Percentiles rank a stretch among this genome's conserved stretches.
Conservation (phyloP, 352 stramenopile species). For the Phytophthora lateralis region DNA sequence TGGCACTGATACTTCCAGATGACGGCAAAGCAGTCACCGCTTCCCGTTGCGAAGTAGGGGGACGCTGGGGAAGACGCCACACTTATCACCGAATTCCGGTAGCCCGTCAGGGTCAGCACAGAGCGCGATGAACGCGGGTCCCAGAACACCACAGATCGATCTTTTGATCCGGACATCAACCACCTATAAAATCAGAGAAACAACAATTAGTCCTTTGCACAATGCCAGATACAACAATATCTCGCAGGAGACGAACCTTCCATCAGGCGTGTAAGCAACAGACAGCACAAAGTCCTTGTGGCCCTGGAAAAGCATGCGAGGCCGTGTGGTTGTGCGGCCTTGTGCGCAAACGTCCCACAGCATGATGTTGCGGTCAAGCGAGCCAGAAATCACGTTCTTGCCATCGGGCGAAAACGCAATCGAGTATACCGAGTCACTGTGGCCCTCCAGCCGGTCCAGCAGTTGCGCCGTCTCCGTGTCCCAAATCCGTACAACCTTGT, state of each 20-base stretch:
- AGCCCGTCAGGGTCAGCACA: constrained; percentile 82
- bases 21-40: constrained; percentile 83
- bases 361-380: constrained; percentile 88
- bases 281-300: constrained; percentile 90
- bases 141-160: constrained; percentile 89
- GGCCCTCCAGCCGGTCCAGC: constrained; percentile 80
- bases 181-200: constrained; percentile 44
- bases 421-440: constrained; percentile 89
- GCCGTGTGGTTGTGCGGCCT: constrained; percentile 77
- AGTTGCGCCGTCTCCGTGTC: constrained; percentile 83
- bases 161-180: constrained; percentile 89
- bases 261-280: constrained; percentile 86
- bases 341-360: constrained; percentile 85
- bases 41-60: constrained; percentile 87
- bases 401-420: constrained; percentile 87
- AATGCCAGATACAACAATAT: constrained; percentile 1
- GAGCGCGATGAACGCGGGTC: constrained; percentile 83
- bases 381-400: constrained; percentile 89
- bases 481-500: constrained; percentile 90
- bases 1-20: constrained; percentile 90
- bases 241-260: constrained; percentile 54
- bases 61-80: constrained; percentile 83
- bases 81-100: constrained; percentile 89
- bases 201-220: constrained; percentile 9
- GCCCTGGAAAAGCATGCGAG: constrained; percentile 88